Conservation (phyloP, 768 basidiomycete genomes). For the Trichaptum fuscoviolaceum region DNA sequence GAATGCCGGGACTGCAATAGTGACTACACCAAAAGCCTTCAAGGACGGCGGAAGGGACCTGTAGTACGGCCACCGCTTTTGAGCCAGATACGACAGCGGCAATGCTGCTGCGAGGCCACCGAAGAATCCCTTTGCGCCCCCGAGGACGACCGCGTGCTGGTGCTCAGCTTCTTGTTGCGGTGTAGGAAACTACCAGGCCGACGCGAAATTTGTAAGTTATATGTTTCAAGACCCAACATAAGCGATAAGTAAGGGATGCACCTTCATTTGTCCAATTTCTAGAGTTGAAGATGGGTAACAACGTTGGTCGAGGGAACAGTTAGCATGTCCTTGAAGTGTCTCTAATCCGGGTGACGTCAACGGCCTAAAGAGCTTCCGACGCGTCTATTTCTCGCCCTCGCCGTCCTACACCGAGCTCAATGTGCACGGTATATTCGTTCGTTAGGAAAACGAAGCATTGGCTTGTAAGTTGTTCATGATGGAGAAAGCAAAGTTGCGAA, state of each 20-base stretch:
- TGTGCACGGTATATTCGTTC: neutral
- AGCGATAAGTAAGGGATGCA: neutral
- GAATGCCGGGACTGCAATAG: slow-evolving; percentile 58
- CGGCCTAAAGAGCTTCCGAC: neutral
- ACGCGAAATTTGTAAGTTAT: too few relatives aligned
- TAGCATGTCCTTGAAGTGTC: neutral
- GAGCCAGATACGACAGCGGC: slow-evolving; percentile 49
- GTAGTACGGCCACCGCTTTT: slow-evolving; percentile 52
- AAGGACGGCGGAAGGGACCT: slow-evolving; percentile 58
- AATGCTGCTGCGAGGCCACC: slow-evolving; percentile 46
- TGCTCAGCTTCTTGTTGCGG: slow-evolving; percentile 47
- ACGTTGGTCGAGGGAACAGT: neutral
- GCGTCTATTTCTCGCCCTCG: neutral
- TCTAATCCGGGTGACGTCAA: neutral
- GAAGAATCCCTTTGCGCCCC: slow-evolving; percentile 56
- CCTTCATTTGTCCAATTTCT: neutral
- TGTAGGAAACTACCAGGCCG: slow-evolving; percentile 1
- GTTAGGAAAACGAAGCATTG: neutral
- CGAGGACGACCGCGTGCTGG: slow-evolving; percentile 44
- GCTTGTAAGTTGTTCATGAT: neutral
- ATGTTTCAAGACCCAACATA: too few relatives aligned
- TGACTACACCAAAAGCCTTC: slow-evolving; percentile 60
- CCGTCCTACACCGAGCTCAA: neutral
- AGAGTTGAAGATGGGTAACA: neutral
- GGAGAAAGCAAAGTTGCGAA: neutral